phyloP scores from a whole-genome alignment of 805 yeast species.

The Ogataea pini region DNA sequence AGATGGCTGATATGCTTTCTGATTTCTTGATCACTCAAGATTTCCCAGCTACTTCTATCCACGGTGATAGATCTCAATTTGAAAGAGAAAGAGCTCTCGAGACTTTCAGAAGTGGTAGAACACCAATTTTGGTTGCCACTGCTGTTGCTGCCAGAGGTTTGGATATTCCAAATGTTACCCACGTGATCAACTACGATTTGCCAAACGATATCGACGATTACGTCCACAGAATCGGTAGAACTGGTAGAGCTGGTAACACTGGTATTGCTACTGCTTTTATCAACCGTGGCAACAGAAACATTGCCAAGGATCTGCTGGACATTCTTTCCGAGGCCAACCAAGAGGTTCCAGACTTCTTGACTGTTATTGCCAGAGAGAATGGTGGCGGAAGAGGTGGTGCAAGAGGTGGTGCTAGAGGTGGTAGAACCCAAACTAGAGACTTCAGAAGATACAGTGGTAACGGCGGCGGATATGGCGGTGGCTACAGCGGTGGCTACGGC shows the following conservation, averaged over 20 bases:
- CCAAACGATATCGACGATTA: slow-evolving; percentile 98
- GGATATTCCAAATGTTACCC: slow-evolving; percentile 98
- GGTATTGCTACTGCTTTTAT: slow-evolving; percentile 99
- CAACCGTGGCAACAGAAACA: slow-evolving; percentile 90
- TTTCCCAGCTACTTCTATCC: slow-evolving; percentile 97
- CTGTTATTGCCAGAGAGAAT: slow-evolving; percentile 75
- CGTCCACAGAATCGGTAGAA: slow-evolving; percentile 99
- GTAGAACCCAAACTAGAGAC: slow-evolving; percentile 41
- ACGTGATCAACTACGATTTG: slow-evolving; percentile 95
- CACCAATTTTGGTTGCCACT: slow-evolving; percentile 96
- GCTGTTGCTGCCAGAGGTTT: slow-evolving; percentile 99
- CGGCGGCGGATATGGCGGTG: slow-evolving; percentile 35
- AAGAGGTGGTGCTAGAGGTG: slow-evolving; percentile 55
- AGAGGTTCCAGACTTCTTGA: slow-evolving; percentile 91
- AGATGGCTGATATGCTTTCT: slow-evolving; percentile 95
- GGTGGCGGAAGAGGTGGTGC: slow-evolving; percentile 56
- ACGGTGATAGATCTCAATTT: slow-evolving; percentile 97
- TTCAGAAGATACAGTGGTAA: slow-evolving; percentile 47
- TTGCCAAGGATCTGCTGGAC: slow-evolving; percentile 84
- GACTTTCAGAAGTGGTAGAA: slow-evolving; percentile 86
- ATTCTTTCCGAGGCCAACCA: slow-evolving; percentile 94
- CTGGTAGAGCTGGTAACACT: slow-evolving; percentile 99
- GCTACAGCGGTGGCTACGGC: slow-evolving; percentile 26
- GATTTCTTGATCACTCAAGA: slow-evolving; percentile 87
- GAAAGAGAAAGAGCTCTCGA: slow-evolving; percentile 98